Percentiles rank a stretch among this genome's conserved stretches.
These are phyloP conservation scores for Eimeria brunetti DNA, from an alignment of 169 alveolate genomes.

Conservation along the genomic window DNA sequence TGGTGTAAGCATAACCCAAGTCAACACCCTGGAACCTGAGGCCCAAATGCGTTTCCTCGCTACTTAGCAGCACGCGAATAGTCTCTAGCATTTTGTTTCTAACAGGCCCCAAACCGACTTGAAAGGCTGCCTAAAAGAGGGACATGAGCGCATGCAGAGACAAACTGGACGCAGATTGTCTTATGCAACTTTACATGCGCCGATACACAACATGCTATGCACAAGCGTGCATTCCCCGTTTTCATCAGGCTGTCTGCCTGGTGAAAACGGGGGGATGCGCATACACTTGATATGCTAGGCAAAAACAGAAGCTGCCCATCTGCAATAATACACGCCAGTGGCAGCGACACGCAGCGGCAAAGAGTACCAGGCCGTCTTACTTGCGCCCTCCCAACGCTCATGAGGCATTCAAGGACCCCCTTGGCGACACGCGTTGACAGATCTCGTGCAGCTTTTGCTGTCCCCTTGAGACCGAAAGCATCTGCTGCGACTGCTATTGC, in stretches of 20 bases:
- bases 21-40: constrained; percentile 69
- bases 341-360: not conserved
- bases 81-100: constrained; percentile 46
- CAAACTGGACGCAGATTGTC: not conserved
- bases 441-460: not conserved
- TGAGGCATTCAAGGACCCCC: constrained; percentile 25
- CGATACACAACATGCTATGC: not conserved
- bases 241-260: not conserved
- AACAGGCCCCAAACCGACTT: not conserved
- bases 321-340: not conserved
- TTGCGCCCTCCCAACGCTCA: constrained; percentile 21
- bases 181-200: not conserved
- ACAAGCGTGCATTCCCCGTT: no score
- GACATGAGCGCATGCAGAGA: not conserved
- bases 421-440: not conserved
- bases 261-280: not conserved
- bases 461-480: constrained; percentile 2
- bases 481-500: constrained; percentile 2
- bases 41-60: constrained; percentile 64
- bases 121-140: constrained; percentile 5
- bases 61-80: constrained; percentile 26
- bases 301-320: not conserved
- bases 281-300: not conserved
- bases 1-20: constrained; percentile 75
- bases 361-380: not conserved